Evolutionary conservation across 192 early-diverging fungal genomes (phyloP).

Genomic region (Radiomyces spectabilis): DNA sequence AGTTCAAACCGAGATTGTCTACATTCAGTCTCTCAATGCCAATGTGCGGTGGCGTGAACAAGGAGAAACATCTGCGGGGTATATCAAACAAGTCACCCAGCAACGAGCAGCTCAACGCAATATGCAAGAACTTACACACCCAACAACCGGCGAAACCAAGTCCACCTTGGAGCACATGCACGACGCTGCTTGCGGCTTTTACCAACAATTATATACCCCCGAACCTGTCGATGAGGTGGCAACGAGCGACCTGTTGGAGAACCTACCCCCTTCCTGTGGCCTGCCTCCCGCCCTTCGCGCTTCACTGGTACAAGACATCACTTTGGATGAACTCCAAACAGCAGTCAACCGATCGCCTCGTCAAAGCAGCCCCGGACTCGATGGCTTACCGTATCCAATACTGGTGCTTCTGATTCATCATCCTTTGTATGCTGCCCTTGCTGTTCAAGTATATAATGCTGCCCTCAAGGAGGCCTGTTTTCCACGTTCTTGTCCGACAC

Average conservation of each 20-base stretch:
- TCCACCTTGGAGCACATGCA: too few relatives aligned
- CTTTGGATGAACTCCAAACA: not conserved
- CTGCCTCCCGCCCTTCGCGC: not conserved
- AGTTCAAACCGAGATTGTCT: too few relatives aligned
- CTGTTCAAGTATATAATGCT: not conserved
- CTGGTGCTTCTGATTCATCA: not conserved
- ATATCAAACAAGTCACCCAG: not conserved
- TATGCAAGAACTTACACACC: not conserved
- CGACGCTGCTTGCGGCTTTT: not conserved
- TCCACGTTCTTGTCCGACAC: constrained; percentile 1
- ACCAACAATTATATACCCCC: not conserved
- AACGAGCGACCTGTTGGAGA: not conserved
- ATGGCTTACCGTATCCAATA: constrained; percentile 7
- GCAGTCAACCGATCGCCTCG: not conserved
- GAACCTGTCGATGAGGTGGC: not conserved
- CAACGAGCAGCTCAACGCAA: not conserved
- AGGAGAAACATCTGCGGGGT: not conserved
- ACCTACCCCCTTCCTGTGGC: not conserved
- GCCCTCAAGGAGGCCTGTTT: not conserved
- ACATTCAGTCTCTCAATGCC: too few relatives aligned
- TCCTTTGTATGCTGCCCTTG: not conserved
- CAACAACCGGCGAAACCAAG: not conserved
- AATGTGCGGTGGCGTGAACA: not conserved
- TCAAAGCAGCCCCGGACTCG: constrained; percentile 1
- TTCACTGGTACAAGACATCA: not conserved